Base-by-base conservation (phyloP, 2,329 filamentous ascomycete species). In the Tolypocladium ovalisporum region DNA sequence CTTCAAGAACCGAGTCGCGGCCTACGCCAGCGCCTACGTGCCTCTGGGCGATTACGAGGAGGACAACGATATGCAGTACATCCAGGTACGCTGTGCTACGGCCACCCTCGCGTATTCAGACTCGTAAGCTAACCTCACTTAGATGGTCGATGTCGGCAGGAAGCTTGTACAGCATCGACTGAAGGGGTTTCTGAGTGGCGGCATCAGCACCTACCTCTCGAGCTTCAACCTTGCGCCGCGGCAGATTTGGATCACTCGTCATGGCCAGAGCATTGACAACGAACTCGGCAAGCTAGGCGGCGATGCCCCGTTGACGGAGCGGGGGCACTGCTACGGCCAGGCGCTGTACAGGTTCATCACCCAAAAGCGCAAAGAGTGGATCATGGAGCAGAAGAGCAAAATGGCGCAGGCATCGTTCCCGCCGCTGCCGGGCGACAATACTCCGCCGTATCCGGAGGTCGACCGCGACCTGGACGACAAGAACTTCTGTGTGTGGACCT, bases 401-500 rank as follows among this genome's bases (percentile, higher is more conserved):
- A 81, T 86, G 60, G 83, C 85, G 39, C 82, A 87, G 61, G 87
- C 86, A 1, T 87, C 88, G 58, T 96, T 96, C 71, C 92, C 94
- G n/a, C 93, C 94, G 1, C 82, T 86, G 47, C 87, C 92, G 1
- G 94, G 94, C 57, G 93, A 97, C 72, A 89, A 88, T 62, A 97
- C 94, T 0, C 94, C 94, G 5, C 94, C 94, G 0, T 97, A 99
- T 67, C 94, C 94, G 0, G 90, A 96, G 68, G 86, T 87, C 64
- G 80, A 84, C 60, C 80, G 80, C 54, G 85, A 87, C 54, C 76
- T 85, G 35, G 83, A 88, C 35, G 82, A 89, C 66, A 96, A 96
- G 76, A 90, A 90, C 69, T 97, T 97, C 69, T 99, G 94, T 71
- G 90, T 99, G 19, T 99, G 94, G 94, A 97, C 93, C 0, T 96